phyloP scores from a whole-genome alignment of 805 yeast species.

The Hanseniaspora valbyensis region DNA sequence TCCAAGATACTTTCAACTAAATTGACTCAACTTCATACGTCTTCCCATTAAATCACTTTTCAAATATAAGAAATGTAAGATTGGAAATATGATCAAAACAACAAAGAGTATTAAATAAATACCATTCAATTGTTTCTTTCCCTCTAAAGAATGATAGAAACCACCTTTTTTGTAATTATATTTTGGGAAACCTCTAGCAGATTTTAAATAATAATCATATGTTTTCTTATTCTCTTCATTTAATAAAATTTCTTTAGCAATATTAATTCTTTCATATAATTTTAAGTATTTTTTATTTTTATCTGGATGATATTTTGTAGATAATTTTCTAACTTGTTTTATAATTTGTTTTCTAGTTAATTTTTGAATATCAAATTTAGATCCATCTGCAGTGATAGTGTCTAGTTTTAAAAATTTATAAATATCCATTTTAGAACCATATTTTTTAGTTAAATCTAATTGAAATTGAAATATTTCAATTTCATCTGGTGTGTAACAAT shows the following conservation, averaged over 20 bases:
- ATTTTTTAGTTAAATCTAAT: conserved; percentile 49
- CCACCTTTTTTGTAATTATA: conserved; percentile 56
- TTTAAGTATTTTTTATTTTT: conserved; percentile 43
- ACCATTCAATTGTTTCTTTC: conserved; percentile 45
- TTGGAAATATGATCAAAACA: conserved; percentile 40
- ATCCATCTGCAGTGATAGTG: conserved; percentile 17
- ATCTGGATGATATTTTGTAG: conserved; percentile 78
- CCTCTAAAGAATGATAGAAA: conserved; percentile 35
- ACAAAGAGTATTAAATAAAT: conserved; percentile 37
- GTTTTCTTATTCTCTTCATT: conserved; percentile 48
- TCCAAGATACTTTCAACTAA: conserved; percentile 43
- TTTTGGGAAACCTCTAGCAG: conserved; percentile 63
- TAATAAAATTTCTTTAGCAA: conserved; percentile 64
- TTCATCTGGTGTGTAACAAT: conserved; percentile 54
- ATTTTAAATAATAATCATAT: conserved; percentile 71
- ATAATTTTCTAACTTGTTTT: conserved; percentile 58
- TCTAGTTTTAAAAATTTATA: conserved; percentile 55
- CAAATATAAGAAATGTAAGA: conserved; percentile 48
- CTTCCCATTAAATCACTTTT: conserved; percentile 47
- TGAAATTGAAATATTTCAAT: conserved; percentile 69
- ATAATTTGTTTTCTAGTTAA: conserved; percentile 45
- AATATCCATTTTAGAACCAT: conserved; percentile 52
- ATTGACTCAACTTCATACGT: conserved; percentile 40
- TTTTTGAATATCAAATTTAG: conserved; percentile 18
- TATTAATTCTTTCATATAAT: conserved; percentile 60